Base-by-base conservation (phyloP, 495 filamentous ascomycete genomes). In the Elaphomyces granulatus region DNA sequence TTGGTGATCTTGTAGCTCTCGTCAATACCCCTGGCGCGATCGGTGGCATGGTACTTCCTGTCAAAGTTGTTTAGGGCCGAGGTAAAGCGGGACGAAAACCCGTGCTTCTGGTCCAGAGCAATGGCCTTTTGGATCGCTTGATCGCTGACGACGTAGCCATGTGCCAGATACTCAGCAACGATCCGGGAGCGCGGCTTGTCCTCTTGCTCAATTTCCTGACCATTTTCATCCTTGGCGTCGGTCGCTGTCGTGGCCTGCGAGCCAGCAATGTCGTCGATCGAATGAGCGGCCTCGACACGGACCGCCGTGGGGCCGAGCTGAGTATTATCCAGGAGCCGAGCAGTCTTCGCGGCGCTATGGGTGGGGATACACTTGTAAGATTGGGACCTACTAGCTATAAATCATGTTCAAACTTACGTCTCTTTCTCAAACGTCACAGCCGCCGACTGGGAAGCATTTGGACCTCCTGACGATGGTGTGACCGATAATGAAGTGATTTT, bases 361-460 rank as follows among this genome's bases (percentile, higher is more conserved):
- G 32, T n/a, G 15, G 12, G 20, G 20, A 21, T 19, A 21, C 15
- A 35, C 18, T 15, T 8, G 7, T 4, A 35, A 35, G 33, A 15
- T 15, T 30, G 12, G 14, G 1, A 40, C 9, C 31, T 12, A 42
- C 32, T 15, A 35, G 8, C 0, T 21, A 3, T 34, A 18, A 23
- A 30, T 14, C 4, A n/a, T n/a, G n/a, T n/a, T n/a, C 52, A 54
- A 40, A 53, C 70, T 59, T 64, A 74, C 70, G 87, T 86, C 48
- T 87, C 77, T 64, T 94, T 94, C 64, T 95, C 92, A 51, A 96
- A 98, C 23, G 81, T 92, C 21, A 98, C 86, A 16, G 79, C 81
- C 43, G 90, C 92, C 47, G 76, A 78, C 60, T 94, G 80, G 40
- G 70, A 64, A 38, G 75, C 60, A 30, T 73, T 67, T 44, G 68